Evolutionary conservation across 2,329 filamentous ascomycete species (phyloP).

Genomic region (Hypoxylon sp.): DNA sequence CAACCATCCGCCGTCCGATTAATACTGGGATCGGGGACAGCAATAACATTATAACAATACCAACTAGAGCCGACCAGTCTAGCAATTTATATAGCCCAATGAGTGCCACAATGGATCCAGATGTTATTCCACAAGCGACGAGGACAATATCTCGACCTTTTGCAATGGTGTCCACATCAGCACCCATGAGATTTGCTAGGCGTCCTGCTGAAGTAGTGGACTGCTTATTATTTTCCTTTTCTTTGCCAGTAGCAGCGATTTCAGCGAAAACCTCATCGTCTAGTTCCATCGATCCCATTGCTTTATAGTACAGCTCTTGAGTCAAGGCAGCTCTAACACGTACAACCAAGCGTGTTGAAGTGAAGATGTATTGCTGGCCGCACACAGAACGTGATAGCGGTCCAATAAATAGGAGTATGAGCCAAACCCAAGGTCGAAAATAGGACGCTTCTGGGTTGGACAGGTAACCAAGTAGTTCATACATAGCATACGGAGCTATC

Average conservation of each 20-base stretch:
- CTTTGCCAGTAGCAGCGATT: conserved; percentile 49
- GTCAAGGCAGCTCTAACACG: conserved; percentile 70
- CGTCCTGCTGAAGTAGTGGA: conserved; percentile 64
- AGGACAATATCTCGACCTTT: conserved; percentile 67
- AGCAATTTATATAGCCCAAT: conserved; percentile 69
- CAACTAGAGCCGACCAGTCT: conserved; percentile 69
- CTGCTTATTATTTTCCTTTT: conserved; percentile 51
- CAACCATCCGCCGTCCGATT: conserved; percentile 65
- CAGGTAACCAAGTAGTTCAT: conserved; percentile 67
- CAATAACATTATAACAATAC: conserved; percentile 63
- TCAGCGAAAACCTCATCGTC: conserved; percentile 67
- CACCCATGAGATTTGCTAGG: conserved; percentile 70
- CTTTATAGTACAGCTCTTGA: conserved; percentile 70
- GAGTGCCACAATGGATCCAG: conserved; percentile 64
- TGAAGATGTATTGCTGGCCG: conserved; percentile 72
- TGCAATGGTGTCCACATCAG: conserved; percentile 70
- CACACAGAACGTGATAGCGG: conserved; percentile 64
- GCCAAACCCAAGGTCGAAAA: conserved; percentile 67
- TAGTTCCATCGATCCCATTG: conserved; percentile 69
- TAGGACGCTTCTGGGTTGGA: conserved; percentile 61
- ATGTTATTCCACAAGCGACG: conserved; percentile 61
- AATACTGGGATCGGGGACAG: conserved; percentile 66
- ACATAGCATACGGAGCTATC: conserved; percentile 68
- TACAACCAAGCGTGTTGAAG: conserved; percentile 68
- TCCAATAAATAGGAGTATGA: conserved; percentile 67